phyloP scores from a whole-genome alignment of 768 basidiomycete species.

The Rickenella mellea region DNA sequence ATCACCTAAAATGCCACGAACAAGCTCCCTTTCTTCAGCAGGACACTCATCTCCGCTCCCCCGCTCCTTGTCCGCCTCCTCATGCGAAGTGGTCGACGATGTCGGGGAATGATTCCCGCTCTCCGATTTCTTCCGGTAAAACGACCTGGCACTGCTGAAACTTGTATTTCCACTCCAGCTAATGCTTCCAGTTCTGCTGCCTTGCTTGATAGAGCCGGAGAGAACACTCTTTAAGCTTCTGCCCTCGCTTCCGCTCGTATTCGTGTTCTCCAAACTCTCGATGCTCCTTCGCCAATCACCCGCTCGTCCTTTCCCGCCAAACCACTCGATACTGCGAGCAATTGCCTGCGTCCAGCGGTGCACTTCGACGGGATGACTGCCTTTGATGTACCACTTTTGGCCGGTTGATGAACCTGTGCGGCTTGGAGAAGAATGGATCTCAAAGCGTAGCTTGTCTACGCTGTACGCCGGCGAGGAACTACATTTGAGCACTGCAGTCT shows the following conservation, averaged over 20 bases:
- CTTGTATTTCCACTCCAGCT: not conserved
- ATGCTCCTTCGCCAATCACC: constrained; percentile 15
- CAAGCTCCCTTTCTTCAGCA: too few relatives aligned
- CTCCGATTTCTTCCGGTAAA: not conserved
- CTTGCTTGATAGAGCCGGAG: too few relatives aligned
- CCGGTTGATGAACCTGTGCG: constrained; percentile 30
- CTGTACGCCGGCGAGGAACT: constrained; percentile 31
- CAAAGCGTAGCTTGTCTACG: constrained; percentile 65
- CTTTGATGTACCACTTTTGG: constrained; percentile 78
- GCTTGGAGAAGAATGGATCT: constrained; percentile 58
- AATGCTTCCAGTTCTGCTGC: too few relatives aligned
- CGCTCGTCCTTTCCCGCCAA: constrained; percentile 27
- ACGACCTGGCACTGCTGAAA: not conserved
- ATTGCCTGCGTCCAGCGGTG: constrained; percentile 80
- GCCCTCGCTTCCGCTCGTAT: constrained; percentile 41
- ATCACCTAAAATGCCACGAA: too few relatives aligned
- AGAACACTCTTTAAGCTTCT: constrained; percentile 24
- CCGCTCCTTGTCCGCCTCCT: not conserved
- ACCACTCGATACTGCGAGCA: constrained; percentile 63
- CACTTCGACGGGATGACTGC: constrained; percentile 84
- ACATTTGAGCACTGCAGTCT: constrained; percentile 55
- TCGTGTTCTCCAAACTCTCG: constrained; percentile 14
- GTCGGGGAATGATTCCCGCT: not conserved
- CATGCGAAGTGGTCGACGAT: not conserved
- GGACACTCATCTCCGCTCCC: too few relatives aligned